Evolutionary conservation across 441 rosid species (phyloP).

Genomic region (Iberis amara): DNA sequence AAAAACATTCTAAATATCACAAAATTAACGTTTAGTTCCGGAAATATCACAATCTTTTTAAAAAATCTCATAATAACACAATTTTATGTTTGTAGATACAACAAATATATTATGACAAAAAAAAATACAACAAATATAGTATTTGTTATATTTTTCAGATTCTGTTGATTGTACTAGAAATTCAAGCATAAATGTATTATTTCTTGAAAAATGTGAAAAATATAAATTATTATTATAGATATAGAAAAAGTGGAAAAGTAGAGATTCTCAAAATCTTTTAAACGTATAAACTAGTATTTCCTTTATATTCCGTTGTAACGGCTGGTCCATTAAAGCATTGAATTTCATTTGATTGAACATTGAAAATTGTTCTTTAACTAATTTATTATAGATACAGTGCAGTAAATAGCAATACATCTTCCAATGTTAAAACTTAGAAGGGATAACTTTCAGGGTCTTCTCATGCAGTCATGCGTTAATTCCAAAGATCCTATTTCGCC

Average conservation of each 20-base stretch:
- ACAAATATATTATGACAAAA: too few species aligned
- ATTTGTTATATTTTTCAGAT: neutral
- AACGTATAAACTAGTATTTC: neutral
- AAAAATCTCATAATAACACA: too few species aligned
- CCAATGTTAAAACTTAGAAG: too few species aligned
- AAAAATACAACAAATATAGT: too few species aligned
- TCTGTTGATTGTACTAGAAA: neutral
- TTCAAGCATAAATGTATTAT: neutral
- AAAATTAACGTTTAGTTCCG: too few species aligned
- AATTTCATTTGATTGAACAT: slow-evolving; percentile 26
- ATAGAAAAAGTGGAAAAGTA: neutral
- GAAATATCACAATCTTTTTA: too few species aligned
- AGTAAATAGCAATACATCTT: slow-evolving; percentile 21
- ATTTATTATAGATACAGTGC: slow-evolving; percentile 2
- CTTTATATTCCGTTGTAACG: slow-evolving; percentile 21
- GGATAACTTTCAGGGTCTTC: too few species aligned
- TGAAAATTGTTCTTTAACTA: too few species aligned
- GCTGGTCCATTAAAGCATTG: slow-evolving; percentile 26
- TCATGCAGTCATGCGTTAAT: slow-evolving; percentile 12
- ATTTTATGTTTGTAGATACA: too few species aligned
- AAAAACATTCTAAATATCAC: slow-evolving; percentile 1
- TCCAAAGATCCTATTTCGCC: slow-evolving; percentile 22
- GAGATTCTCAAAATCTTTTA: slow-evolving; percentile 10
- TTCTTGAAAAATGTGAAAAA: neutral
- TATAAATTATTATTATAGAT: too few species aligned